These are phyloP conservation scores for Benincasa hispida DNA, from an alignment of 306 rosid genomes.

Conservation along the genomic window DNA sequence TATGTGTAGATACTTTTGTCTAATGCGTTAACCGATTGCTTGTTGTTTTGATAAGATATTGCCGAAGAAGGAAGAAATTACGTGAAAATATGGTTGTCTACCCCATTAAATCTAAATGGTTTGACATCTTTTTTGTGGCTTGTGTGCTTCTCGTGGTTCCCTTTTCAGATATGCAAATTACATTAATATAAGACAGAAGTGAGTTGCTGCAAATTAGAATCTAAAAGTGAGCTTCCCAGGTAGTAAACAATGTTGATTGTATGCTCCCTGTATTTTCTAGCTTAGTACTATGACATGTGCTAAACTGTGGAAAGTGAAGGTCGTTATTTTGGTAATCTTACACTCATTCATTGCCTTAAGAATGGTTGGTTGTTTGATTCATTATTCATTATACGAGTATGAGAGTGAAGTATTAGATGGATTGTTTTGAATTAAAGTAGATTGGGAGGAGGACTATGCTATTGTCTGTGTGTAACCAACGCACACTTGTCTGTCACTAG, in stretches of 20 bases:
- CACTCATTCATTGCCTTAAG: background rate
- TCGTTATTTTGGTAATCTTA: background rate
- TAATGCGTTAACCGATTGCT: background rate
- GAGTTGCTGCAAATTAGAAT: background rate
- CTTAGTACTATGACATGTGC: background rate
- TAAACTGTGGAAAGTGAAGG: too few species aligned
- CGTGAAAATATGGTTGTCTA: background rate
- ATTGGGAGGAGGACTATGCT: background rate
- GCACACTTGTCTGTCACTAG: background rate
- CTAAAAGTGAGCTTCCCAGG: background rate
- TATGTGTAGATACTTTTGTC: background rate
- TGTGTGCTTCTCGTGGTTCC: background rate
- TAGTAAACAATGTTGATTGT: background rate
- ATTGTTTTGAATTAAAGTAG: background rate
- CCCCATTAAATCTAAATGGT: background rate
- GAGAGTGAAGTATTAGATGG: background rate
- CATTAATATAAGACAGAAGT: background rate
- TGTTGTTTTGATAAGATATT: slow-evolving; percentile 16
- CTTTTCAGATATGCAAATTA: background rate
- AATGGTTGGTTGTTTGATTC: background rate
- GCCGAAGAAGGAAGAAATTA: background rate
- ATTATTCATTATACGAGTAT: background rate
- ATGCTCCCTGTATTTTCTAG: background rate
- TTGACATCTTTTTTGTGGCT: background rate
- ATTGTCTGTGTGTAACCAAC: background rate